These are phyloP conservation scores for Globisporangium radiosum DNA, from an alignment of 352 stramenopile species.

Conservation along the genomic window DNA sequence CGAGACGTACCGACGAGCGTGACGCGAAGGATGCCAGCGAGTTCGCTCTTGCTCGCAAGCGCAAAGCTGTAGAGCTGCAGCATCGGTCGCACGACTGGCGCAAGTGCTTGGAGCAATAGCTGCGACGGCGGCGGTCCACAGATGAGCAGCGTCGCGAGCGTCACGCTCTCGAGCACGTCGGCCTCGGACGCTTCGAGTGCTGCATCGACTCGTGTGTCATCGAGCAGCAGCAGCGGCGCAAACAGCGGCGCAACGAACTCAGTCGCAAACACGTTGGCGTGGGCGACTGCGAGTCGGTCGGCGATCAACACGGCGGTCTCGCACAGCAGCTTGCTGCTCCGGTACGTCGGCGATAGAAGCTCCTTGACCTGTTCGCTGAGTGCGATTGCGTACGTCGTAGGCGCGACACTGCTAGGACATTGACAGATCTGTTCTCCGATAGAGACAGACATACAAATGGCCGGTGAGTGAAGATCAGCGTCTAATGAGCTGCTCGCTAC, in stretches of 20 bases:
- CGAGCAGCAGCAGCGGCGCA: conserved; percentile 54
- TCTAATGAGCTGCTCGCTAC: background rate
- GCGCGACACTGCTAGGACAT: conserved; percentile 37
- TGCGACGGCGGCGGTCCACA: conserved; percentile 61
- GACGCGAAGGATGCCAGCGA: conserved; percentile 39
- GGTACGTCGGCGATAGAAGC: conserved; percentile 41
- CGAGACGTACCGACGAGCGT: conserved; percentile 34
- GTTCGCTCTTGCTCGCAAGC: conserved; percentile 52
- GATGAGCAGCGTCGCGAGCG: conserved; percentile 47
- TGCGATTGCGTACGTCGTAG: conserved; percentile 31
- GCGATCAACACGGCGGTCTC: conserved; percentile 65
- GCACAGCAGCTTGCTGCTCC: conserved; percentile 60
- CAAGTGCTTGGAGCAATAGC: conserved; percentile 36
- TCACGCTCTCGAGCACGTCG: conserved; percentile 43
- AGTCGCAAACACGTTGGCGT: conserved; percentile 36
- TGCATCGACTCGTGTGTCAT: conserved; percentile 18
- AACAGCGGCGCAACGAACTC: conserved; percentile 55
- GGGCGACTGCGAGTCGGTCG: conserved; percentile 42
- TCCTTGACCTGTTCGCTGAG: conserved; percentile 49
- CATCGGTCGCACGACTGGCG: conserved; percentile 48
- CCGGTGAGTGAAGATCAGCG: no score
- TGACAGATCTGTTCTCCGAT: conserved; percentile 43
- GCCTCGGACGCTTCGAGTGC: conserved; percentile 27
- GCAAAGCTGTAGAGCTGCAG: conserved; percentile 74
- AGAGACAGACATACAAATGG: no score